These are phyloP conservation scores for Gentiana dahurica DNA, from an alignment of 257 asterid species.

Conservation along the genomic window DNA sequence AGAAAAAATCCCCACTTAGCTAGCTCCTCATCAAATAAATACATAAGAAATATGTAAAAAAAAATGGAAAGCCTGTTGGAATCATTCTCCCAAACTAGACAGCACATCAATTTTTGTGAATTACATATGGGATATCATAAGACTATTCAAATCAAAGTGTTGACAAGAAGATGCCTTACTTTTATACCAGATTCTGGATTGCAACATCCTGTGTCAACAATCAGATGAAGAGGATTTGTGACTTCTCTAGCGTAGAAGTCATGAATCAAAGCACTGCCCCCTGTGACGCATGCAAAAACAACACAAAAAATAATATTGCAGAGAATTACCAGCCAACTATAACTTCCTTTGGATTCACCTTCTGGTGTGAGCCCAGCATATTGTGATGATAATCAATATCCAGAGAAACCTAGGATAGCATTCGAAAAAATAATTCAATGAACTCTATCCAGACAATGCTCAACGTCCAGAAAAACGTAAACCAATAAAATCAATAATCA, in stretches of 20 bases:
- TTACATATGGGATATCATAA: no score
- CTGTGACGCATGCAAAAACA: constrained; percentile 28
- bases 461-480: no score
- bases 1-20: no score
- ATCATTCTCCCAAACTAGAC: no score
- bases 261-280: constrained; percentile 76
- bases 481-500: no score
- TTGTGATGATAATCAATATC: constrained; percentile 94
- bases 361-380: constrained; percentile 84
- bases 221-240: constrained; percentile 72
- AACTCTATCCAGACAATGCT: no score
- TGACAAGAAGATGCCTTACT: constrained; percentile 5
- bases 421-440: no score
- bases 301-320: neutral
- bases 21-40: no score
- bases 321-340: constrained; percentile 86
- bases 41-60: no score
- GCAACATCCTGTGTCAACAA: constrained; percentile 59
- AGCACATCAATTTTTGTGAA: no score
- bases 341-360: constrained; percentile 92
- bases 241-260: constrained; percentile 69
- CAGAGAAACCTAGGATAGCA: constrained; percentile 55
- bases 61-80: no score
- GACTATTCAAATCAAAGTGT: no score
- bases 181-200: constrained; percentile 48